Evolutionary conservation across 441 rosid species (phyloP).

Genomic region (Syzygium syzygioides): DNA sequence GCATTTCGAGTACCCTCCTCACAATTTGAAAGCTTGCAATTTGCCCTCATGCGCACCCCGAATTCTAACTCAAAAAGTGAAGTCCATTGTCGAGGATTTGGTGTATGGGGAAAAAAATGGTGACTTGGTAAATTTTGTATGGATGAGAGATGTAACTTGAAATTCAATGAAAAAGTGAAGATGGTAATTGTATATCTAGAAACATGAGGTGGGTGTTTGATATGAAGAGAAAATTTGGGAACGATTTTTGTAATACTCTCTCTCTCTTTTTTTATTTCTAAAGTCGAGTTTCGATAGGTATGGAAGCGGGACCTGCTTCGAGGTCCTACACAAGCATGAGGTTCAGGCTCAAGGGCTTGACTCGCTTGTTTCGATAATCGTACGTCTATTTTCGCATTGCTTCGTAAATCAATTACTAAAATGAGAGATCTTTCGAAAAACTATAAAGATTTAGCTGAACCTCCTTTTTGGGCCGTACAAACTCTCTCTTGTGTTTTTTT

Average conservation of each 20-base stretch:
- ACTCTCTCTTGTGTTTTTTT: neutral
- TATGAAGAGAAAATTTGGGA: neutral
- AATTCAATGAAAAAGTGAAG: neutral
- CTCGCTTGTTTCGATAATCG: neutral
- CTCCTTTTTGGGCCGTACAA: neutral
- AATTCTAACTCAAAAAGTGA: neutral
- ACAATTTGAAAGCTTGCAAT: neutral
- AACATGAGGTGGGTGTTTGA: neutral
- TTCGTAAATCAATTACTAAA: neutral
- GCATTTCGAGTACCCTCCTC: neutral
- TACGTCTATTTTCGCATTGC: neutral
- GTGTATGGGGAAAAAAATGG: neutral
- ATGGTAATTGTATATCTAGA: neutral
- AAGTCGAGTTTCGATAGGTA: neutral
- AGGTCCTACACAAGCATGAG: neutral
- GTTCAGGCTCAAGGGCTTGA: neutral
- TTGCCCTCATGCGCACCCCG: rapidly evolving
- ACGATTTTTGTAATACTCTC: neutral
- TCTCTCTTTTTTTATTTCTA: neutral
- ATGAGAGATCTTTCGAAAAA: neutral
- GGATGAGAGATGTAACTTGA: neutral
- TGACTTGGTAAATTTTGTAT: neutral
- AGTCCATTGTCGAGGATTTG: neutral
- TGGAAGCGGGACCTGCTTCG: neutral
- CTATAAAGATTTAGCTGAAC: neutral